Percentiles rank a stretch among this genome's conserved stretches.
phyloP scores from a whole-genome alignment of 257 asterid genomes.

The Dorcoceras hygrometricum region DNA sequence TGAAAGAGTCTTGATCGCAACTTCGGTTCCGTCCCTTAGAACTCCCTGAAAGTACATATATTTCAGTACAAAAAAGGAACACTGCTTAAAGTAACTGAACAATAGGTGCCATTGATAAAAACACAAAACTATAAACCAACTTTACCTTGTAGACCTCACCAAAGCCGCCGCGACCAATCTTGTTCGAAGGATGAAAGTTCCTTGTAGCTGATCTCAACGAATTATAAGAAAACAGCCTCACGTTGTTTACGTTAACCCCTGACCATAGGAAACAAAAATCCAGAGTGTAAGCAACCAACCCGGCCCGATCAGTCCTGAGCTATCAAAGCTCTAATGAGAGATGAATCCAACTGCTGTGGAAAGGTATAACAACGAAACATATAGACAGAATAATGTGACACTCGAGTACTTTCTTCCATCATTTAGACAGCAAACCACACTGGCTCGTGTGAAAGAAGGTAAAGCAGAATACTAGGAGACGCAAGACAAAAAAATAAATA shows the following conservation, averaged over 20 bases:
- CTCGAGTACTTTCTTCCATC: no score
- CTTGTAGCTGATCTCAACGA: conserved; percentile 67
- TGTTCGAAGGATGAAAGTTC: conserved; percentile 63
- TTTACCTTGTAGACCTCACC: conserved; percentile 77
- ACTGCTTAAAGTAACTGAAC: background rate
- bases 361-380: background rate
- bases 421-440: no score
- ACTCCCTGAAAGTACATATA: conserved; percentile 49
- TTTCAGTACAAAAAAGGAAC: background rate
- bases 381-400: no score
- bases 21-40: conserved; percentile 66
- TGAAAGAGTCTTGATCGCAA: conserved; percentile 78
- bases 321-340: background rate
- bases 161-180: conserved; percentile 78
- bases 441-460: background rate
- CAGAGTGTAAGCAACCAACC: background rate
- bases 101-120: no score
- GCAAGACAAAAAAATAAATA: conserved; percentile 3
- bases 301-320: no score
- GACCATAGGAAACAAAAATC: conserved; percentile 14
- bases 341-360: background rate
- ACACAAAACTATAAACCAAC: conserved; percentile 26
- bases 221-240: conserved; percentile 51
- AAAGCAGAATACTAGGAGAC: background rate
- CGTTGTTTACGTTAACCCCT: conserved; percentile 55